Conservation (phyloP, 2,329 filamentous ascomycete species). For the Hirsutella rhossiliensis region DNA sequence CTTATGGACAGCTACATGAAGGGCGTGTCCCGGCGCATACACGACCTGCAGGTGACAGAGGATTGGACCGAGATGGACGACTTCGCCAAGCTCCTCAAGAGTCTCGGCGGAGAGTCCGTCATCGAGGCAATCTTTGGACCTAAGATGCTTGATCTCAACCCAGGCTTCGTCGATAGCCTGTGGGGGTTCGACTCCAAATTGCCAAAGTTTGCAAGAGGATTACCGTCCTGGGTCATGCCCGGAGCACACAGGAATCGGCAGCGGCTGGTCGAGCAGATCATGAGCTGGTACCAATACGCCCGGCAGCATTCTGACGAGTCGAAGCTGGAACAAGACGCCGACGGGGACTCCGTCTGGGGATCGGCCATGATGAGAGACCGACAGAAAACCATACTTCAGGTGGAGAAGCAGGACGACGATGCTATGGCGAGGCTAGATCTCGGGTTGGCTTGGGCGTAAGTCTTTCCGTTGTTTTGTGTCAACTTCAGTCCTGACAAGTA, state of each 20-base stretch:
- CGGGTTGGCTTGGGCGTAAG: neutral
- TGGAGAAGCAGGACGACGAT: neutral
- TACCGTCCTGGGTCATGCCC: neutral
- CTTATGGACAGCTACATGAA: neutral
- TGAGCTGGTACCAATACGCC: neutral
- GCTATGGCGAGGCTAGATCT: neutral
- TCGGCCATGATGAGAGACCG: neutral
- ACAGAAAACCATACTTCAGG: neutral
- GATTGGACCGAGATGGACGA: neutral
- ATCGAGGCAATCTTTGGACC: neutral
- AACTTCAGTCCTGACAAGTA: too few species aligned
- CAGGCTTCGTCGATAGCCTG: neutral
- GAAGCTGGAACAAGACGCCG: neutral
- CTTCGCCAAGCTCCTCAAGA: neutral
- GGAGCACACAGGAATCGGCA: neutral
- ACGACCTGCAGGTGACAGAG: neutral
- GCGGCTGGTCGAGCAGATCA: neutral
- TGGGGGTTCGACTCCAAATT: neutral
- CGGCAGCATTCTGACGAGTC: neutral
- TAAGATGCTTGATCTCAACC: neutral
- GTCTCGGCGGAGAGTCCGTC: neutral
- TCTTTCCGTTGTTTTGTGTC: neutral
- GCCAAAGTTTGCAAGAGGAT: neutral
- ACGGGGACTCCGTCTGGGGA: neutral
- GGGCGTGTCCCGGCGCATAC: neutral